These are phyloP conservation scores for Melocanna baccifera DNA, from an alignment of 176 grass and related monocot species.

Conservation along the genomic window DNA sequence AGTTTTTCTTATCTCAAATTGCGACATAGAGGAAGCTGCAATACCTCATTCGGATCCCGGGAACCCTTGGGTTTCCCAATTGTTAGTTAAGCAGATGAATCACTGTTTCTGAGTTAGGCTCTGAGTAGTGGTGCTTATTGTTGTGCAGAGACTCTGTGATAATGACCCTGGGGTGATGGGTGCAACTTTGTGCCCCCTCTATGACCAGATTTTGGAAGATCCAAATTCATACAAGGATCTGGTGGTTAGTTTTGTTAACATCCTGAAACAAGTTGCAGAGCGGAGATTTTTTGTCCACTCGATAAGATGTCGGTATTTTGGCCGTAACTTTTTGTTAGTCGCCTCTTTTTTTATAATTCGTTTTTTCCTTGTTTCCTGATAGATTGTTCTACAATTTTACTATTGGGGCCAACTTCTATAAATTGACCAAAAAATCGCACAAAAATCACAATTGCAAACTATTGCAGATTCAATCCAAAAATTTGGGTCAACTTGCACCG, in stretches of 20 bases:
- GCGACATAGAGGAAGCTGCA: neutral
- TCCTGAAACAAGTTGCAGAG: constrained; percentile 97
- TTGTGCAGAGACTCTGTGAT: constrained; percentile 80
- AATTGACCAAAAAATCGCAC: too few species aligned
- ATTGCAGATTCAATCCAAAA: too few species aligned
- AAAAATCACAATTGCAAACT: too few species aligned
- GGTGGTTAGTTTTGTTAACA: constrained; percentile 90
- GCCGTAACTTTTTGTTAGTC: too few species aligned
- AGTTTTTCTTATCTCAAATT: neutral
- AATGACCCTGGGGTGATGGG: constrained; percentile 98
- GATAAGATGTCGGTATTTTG: too few species aligned
- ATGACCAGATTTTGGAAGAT: constrained; percentile 86
- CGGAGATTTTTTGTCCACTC: too few species aligned
- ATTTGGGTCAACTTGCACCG: too few species aligned
- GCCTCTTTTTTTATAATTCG: too few species aligned
- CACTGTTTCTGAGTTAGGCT: neutral
- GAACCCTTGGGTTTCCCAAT: neutral
- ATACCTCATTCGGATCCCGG: neutral
- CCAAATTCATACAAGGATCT: constrained; percentile 90
- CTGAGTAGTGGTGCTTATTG: constrained; percentile 9
- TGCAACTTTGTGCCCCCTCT: constrained; percentile 86
- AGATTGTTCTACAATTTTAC: too few species aligned
- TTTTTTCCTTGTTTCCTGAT: too few species aligned
- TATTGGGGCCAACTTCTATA: too few species aligned
- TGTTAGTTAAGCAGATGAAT: neutral